phyloP scores from a whole-genome alignment of 176 grass and related monocot species.

The Neostapfia colusana region DNA sequence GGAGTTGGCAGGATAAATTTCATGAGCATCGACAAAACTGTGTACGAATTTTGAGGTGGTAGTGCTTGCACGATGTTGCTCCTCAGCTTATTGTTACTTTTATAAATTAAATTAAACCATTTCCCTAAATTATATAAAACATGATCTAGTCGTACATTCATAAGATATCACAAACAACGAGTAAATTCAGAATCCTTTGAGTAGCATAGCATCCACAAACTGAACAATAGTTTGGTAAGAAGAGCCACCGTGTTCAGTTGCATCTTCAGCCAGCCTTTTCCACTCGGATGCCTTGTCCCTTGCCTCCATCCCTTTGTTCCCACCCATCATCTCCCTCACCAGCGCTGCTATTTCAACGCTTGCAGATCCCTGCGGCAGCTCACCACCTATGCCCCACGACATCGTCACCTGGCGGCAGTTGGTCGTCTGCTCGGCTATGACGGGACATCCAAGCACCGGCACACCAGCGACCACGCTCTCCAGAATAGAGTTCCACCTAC shows the following conservation, averaged over 20 bases:
- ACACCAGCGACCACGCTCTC: slow-evolving; percentile 29
- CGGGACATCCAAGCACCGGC: slow-evolving; percentile 40
- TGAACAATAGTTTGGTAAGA: not conserved
- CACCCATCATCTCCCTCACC: slow-evolving; percentile 45
- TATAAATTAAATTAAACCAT: too few relatives aligned
- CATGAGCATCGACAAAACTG: too few relatives aligned
- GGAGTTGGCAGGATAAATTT: too few relatives aligned
- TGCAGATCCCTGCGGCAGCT: slow-evolving; percentile 4
- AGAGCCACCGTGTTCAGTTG: not conserved
- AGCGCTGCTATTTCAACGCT: slow-evolving; percentile 15
- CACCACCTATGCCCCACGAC: slow-evolving; percentile 39
- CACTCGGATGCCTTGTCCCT: slow-evolving; percentile 27
- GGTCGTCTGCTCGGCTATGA: slow-evolving; percentile 39
- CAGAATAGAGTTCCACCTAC: slow-evolving; percentile 47
- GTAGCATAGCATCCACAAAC: not conserved
- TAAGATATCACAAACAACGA: not conserved
- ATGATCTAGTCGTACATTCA: too few relatives aligned
- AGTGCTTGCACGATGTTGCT: too few relatives aligned
- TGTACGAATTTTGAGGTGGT: too few relatives aligned
- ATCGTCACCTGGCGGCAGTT: slow-evolving; percentile 36
- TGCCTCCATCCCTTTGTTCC: slow-evolving; percentile 31
- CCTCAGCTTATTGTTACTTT: too few relatives aligned
- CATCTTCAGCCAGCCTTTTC: slow-evolving; percentile 1
- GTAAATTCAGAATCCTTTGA: not conserved
- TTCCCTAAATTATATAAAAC: too few relatives aligned